Evolutionary conservation across 2,329 filamentous ascomycete genomes (phyloP).

Genomic region (Aspergillaceae sp.): DNA sequence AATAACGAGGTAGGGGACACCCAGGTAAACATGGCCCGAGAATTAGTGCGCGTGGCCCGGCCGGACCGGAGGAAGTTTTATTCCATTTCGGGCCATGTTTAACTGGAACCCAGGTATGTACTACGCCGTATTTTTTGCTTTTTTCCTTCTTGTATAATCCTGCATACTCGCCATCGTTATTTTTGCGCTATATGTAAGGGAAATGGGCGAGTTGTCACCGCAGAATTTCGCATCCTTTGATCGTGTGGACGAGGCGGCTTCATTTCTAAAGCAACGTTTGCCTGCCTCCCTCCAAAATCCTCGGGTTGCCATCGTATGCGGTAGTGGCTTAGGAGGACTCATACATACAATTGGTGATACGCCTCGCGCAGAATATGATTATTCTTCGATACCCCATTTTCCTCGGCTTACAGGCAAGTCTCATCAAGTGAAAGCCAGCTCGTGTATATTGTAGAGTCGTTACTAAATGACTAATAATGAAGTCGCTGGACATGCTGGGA

Average conservation of each 20-base stretch:
- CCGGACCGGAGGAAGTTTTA: no score
- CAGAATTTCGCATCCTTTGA: slow-evolving; percentile 14
- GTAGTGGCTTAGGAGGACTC: slow-evolving; percentile 55
- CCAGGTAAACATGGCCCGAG: no score
- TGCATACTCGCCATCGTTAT: no score
- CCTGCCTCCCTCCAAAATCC: slow-evolving; percentile 45
- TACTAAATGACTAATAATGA: slow-evolving; percentile 7
- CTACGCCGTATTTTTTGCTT: no score
- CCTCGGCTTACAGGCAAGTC: slow-evolving; percentile 49
- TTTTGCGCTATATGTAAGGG: no score
- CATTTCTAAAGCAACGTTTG: slow-evolving; percentile 43
- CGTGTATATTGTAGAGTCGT: not conserved
- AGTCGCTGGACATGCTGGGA: slow-evolving; percentile 55
- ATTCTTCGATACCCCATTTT: slow-evolving; percentile 54
- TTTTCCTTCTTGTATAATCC: no score
- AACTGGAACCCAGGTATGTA: no score
- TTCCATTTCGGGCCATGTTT: no score
- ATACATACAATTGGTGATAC: slow-evolving; percentile 47
- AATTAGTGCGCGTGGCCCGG: no score
- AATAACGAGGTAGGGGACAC: no score
- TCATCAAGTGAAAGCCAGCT: not conserved
- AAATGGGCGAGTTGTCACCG: no score
- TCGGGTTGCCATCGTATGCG: slow-evolving; percentile 55
- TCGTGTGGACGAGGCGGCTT: slow-evolving; percentile 41
- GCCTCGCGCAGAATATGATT: slow-evolving; percentile 47